Evolutionary conservation across 202 grass and related monocot genomes (phyloP).

Genomic region (Saccharum hybrid): DNA sequence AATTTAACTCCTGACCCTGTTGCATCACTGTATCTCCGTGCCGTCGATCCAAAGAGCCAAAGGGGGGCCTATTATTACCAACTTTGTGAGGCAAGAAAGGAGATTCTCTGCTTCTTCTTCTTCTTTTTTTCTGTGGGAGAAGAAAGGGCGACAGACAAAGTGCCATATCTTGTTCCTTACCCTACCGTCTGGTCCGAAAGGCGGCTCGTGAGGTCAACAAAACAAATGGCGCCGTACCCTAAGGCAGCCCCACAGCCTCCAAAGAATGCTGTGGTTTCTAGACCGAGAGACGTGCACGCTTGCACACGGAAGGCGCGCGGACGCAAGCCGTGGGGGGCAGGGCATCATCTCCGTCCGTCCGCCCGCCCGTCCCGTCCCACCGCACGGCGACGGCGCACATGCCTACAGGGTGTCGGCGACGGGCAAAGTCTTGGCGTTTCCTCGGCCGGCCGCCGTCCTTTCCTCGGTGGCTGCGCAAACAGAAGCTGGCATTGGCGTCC

Average conservation of each 20-base stretch:
- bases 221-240: neutral
- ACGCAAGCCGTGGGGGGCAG: neutral
- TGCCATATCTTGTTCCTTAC: neutral
- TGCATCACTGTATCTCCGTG: neutral
- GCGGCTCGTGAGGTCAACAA: neutral
- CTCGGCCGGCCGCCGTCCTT: no score
- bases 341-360: neutral
- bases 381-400: slow-evolving; percentile 13
- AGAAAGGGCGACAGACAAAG: neutral
- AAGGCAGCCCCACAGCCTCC: neutral
- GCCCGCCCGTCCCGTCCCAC: no score
- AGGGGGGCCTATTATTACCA: neutral
- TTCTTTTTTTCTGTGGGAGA: neutral
- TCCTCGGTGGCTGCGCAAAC: neutral
- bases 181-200: neutral
- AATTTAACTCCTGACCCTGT: neutral
- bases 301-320: neutral
- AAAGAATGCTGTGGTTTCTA: neutral
- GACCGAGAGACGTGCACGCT: neutral
- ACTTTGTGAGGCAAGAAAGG: neutral
- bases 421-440: neutral
- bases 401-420: neutral
- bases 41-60: neutral
- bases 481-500: neutral
- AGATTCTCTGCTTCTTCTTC: neutral